phyloP scores from a whole-genome alignment of 306 rosid species.

The Castanea crenata region DNA sequence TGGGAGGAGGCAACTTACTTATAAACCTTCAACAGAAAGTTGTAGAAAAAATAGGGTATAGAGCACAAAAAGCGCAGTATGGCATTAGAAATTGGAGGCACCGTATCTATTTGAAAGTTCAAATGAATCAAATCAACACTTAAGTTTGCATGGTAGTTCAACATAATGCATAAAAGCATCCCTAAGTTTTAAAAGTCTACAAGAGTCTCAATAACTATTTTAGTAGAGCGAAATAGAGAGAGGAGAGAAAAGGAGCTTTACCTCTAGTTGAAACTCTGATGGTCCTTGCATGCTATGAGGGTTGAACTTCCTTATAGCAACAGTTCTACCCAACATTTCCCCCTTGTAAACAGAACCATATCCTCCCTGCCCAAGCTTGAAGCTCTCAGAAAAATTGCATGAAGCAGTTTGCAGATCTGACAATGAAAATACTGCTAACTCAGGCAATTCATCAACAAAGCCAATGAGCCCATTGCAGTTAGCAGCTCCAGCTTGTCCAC shows the following conservation, averaged over 20 bases:
- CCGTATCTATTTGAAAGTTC: background rate
- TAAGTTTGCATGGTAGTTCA: background rate
- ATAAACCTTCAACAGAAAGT: background rate
- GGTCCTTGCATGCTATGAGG: constrained; percentile 61
- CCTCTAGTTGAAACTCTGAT: constrained; percentile 76
- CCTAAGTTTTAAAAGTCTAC: background rate
- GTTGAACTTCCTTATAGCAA: constrained; percentile 65
- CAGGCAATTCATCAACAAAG: constrained; percentile 46
- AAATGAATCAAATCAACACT: background rate
- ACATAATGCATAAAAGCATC: background rate
- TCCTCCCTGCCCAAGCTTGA: constrained; percentile 63
- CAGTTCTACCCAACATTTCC: constrained; percentile 80
- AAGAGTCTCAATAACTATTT: constrained; percentile 5
- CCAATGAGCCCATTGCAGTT: constrained; percentile 43
- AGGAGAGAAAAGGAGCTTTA: constrained; percentile 11
- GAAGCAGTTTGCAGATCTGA: constrained; percentile 74
- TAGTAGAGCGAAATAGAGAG: constrained; percentile 12
- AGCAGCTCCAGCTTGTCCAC: constrained; percentile 49
- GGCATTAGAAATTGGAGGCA: background rate
- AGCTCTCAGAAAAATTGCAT: constrained; percentile 79
- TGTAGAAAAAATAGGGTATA: background rate
- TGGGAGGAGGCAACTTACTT: background rate
- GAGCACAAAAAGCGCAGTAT: background rate
- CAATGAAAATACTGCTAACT: constrained; percentile 63
- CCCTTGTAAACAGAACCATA: constrained; percentile 79